Percentiles rank a stretch among this genome's conserved stretches.
phyloP scores from a whole-genome alignment of 768 basidiomycete genomes.

The Phanerochaete sordida region DNA sequence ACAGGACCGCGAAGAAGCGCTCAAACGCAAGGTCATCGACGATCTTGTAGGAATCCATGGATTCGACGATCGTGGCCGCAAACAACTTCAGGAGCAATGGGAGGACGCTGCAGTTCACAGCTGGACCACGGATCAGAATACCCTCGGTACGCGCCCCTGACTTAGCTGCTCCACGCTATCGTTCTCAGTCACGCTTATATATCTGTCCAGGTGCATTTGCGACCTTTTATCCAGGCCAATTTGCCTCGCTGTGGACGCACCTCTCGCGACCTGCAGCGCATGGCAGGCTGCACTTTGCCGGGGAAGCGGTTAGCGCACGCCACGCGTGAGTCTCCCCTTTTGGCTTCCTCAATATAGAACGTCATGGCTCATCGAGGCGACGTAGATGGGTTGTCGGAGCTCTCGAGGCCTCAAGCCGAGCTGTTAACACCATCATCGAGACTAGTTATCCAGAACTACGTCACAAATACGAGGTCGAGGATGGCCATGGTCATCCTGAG shows the following conservation, averaged over 20 bases:
- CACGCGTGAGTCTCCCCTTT: constrained; percentile 25
- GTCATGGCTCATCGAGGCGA: neutral
- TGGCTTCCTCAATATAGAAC: too few species aligned
- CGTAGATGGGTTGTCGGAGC: constrained; percentile 37
- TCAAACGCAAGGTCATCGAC: neutral
- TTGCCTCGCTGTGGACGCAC: constrained; percentile 27
- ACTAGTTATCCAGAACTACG: too few species aligned
- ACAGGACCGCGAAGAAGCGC: too few species aligned
- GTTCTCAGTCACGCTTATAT: neutral
- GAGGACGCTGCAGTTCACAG: constrained; percentile 26
- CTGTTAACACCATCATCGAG: constrained; percentile 26
- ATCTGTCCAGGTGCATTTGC: constrained; percentile 35
- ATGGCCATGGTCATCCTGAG: too few species aligned
- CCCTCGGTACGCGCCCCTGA: too few species aligned
- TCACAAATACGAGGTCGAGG: too few species aligned
- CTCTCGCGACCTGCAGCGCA: constrained; percentile 30
- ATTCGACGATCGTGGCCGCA: neutral
- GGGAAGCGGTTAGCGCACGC: constrained; percentile 33
- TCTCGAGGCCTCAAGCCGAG: constrained; percentile 34
- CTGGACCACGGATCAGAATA: constrained; percentile 30
- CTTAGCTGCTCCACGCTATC: too few species aligned
- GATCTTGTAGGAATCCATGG: constrained; percentile 4
- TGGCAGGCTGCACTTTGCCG: constrained; percentile 32
- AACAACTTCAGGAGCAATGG: neutral
- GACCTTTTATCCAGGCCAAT: constrained; percentile 38